A percentile compares a stretch with the other conserved stretches of the same genome.
These are phyloP conservation scores for Imleria badia DNA, from an alignment of 768 basidiomycete species.

Conservation along the genomic window DNA sequence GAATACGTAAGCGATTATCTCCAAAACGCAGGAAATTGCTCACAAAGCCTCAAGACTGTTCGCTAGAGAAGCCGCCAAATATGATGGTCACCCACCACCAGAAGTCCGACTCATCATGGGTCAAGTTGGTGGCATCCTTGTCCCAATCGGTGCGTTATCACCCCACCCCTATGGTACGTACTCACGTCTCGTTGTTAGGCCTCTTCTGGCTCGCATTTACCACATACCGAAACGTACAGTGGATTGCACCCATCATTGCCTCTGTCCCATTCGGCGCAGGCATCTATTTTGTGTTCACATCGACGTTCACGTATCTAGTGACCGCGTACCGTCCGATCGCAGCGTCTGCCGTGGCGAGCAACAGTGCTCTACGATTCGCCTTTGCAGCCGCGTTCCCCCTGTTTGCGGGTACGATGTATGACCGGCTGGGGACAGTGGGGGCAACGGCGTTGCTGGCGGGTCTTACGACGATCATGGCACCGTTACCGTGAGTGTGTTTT, in stretches of 20 bases:
- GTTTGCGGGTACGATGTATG: constrained; percentile 52
- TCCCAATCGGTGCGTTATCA: constrained; percentile 50
- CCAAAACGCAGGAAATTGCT: not conserved
- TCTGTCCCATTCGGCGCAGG: constrained; percentile 54
- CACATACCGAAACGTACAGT: constrained; percentile 45
- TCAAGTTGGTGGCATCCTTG: constrained; percentile 63
- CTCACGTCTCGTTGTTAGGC: constrained; percentile 19
- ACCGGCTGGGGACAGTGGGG: constrained; percentile 61
- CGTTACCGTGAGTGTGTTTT: constrained; percentile 48
- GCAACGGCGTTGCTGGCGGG: constrained; percentile 73
- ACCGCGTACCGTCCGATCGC: constrained; percentile 51
- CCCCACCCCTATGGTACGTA: no score
- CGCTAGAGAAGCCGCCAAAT: constrained; percentile 34
- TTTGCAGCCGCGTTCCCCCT: constrained; percentile 55
- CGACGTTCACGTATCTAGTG: constrained; percentile 61
- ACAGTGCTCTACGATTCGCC: constrained; percentile 47
- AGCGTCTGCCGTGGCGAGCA: constrained; percentile 67
- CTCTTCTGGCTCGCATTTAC: constrained; percentile 60
- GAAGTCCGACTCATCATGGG: constrained; percentile 68
- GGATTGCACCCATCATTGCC: constrained; percentile 47
- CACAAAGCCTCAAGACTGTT: constrained; percentile 34
- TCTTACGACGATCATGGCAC: constrained; percentile 57
- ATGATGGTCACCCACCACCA: constrained; percentile 54
- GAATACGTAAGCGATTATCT: constrained; percentile 33
- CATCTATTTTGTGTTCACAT: constrained; percentile 62